Base-by-base conservation (phyloP, 306 rosid species). In the Cucurbita pepo region DNA sequence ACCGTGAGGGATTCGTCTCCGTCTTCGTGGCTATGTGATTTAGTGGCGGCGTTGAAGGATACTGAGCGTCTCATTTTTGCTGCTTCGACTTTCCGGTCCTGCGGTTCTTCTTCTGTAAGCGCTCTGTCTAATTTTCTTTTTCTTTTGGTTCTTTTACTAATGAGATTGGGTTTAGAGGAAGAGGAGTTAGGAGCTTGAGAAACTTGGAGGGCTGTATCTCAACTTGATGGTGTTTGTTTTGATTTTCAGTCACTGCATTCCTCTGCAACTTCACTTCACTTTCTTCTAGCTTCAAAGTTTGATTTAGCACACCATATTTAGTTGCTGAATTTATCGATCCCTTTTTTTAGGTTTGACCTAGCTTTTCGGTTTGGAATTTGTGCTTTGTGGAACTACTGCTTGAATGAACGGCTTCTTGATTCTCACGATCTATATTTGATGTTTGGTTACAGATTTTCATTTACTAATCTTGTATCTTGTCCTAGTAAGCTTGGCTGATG, bases 31-130 rank as follows among this genome's bases (percentile, higher is more conserved):
- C 78, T 74, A 8, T 83, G 81, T 43, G 97, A 91, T 89, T 87
- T 94, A 43, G 82, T 79, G 44, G 61, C 81, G 40, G 97, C 92
- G 61, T 91, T 94, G 71, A 83, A 78, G 73, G 91, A 90, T 3
- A 84, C 92, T 18, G 85, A 89, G 58, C 87, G 86, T 6, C 90
- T 94, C 6, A 77, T 91, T n/a, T 69, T 82, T 3, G 81, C 81
- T 3, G 96, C 90, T 16, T 56, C 76, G 59, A 86, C 63, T 75
- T 87, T 84, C 77, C 82, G 80, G 72, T 86, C 85, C 50, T 73
- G 77, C 37, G 79, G 75, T 50, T 83, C 89, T 60, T 83, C 89
- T 73, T 77, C 87, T 54, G 87, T 86, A 85, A 87, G 95, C 77
- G 25, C 15, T 19, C 61, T 50, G 19, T 22, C 18, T 5, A 6